Evolutionary conservation across 192 early-diverging fungal genomes (phyloP).

Genomic region (Entomortierella beljakovae): DNA sequence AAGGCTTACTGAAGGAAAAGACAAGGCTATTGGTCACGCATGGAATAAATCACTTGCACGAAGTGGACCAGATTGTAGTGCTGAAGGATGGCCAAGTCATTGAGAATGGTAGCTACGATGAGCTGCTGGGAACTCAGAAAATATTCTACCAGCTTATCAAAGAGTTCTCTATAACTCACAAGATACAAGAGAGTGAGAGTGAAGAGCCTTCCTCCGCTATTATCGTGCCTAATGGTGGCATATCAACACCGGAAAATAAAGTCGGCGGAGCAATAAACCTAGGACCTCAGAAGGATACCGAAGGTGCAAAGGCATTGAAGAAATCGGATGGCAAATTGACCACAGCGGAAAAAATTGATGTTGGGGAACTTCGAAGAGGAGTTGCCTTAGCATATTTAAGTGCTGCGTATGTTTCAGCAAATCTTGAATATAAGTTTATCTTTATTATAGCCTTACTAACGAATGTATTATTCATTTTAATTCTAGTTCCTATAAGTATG

Average conservation of each 20-base stretch:
- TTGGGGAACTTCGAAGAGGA: background rate
- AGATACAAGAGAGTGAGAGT: slow-evolving; percentile 4
- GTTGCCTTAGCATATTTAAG: slow-evolving; percentile 37
- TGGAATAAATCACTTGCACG: slow-evolving; percentile 57
- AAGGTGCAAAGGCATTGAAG: background rate
- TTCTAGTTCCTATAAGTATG: slow-evolving; percentile 27
- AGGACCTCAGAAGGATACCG: background rate
- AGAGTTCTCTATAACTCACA: slow-evolving; percentile 33
- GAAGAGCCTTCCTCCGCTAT: no score
- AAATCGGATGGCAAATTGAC: slow-evolving; percentile 11
- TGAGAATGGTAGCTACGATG: slow-evolving; percentile 63
- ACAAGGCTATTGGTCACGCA: slow-evolving; percentile 73
- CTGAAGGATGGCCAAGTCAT: slow-evolving; percentile 57
- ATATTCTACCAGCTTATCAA: slow-evolving; percentile 54
- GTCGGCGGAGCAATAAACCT: background rate
- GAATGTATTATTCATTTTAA: background rate
- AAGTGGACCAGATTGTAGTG: slow-evolving; percentile 59
- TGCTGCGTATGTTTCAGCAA: slow-evolving; percentile 20
- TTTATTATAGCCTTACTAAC: background rate
- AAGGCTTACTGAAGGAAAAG: slow-evolving; percentile 46
- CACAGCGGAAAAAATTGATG: slow-evolving; percentile 12
- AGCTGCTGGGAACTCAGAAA: slow-evolving; percentile 57
- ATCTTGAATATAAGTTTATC: background rate
- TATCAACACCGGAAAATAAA: no score
- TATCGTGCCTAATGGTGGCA: no score